Evolutionary conservation across 208 protist species (phyloP).

Genomic region (Wallacemonas sp.): DNA sequence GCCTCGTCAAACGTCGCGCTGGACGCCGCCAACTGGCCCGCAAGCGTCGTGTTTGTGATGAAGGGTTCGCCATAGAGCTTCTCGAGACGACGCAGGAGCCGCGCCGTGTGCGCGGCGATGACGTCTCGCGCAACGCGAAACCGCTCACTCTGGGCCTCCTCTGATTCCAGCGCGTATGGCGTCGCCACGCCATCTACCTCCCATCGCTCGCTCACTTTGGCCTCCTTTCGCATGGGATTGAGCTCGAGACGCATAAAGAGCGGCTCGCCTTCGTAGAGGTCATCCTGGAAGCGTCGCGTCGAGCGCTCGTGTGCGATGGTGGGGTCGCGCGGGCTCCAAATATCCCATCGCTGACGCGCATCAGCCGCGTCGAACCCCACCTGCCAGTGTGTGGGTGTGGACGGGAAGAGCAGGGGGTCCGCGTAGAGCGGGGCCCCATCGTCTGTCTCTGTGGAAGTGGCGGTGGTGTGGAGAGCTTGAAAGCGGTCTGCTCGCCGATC

Average conservation of each 20-base stretch:
- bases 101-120: conserved; percentile 32
- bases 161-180: conserved; percentile 61
- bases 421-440: conserved; percentile 6
- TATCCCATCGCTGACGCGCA: conserved; percentile 52
- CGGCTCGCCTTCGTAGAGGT: conserved; percentile 87
- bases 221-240: conserved; percentile 31
- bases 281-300: conserved; percentile 82
- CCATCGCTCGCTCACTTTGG: conserved; percentile 69
- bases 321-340: conserved; percentile 88
- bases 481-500: conserved; percentile 42
- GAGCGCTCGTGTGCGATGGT: conserved; percentile 76
- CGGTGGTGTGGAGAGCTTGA: conserved; percentile 18
- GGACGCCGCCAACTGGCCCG: conserved; percentile 9
- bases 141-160: conserved; percentile 38
- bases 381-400: conserved; percentile 77
- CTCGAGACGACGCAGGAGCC: conserved; percentile 59
- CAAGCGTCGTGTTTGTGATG: conserved; percentile 23
- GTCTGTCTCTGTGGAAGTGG: conserved; percentile 10
- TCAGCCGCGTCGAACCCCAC: conserved; percentile 66
- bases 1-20: not conserved
- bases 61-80: conserved; percentile 59
- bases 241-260: conserved; percentile 72
- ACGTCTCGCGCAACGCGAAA: conserved; percentile 45
- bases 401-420: conserved; percentile 49
- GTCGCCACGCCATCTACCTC: conserved; percentile 59